Evolutionary conservation across 2,329 filamentous ascomycete genomes (phyloP), one percentile per base, ranked within the genome.

Genomic region (Fusarium tjaetaba): DNA sequence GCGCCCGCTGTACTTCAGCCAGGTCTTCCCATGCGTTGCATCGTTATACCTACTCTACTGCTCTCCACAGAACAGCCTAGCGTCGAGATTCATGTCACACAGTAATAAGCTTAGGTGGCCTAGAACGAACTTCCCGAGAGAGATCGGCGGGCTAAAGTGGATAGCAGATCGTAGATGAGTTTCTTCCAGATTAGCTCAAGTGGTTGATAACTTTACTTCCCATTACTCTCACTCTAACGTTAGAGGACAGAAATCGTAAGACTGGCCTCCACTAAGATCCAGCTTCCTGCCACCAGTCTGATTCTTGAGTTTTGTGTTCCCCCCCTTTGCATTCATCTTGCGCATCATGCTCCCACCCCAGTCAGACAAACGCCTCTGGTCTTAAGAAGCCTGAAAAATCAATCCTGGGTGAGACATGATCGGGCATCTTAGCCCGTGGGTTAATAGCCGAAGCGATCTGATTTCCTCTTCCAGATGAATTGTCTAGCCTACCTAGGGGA

Each of bases 101-200:
- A 36, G 34, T 16, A 62, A 63, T 55, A 62, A 63, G 48, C 28
- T 28, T 41, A 24, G 52, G 70, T 62, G 68, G 61, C 65, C 55
- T 53, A 71, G 61, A 74, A 49, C 68, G 61, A 76, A 66, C 61
- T 59, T 68, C 71, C 71, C 69, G 58, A 51, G 61, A 51, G 48
- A 61, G 64, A 68, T 70, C 67, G 34, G 48, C 53, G 51, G 70
- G 73, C 59, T 65, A 75, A 62, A 60, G 59, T 65, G 70, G 72
- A 61, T 28, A 43, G 38, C 39, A 30, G 41, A 58, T 58, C 55
- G 55, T 24, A 34, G 36, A 42, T 52, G 64, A 59, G 39, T 49
- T 66, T 67, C 26, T 51, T 52, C 34, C 41, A 72, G 49, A 73
- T 72, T 74, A 76, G 70, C 61, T 65, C 61, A 67, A 72, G 51